These are phyloP conservation scores for Pistacia integerrima DNA, from an alignment of 345 rosid species.

Conservation along the genomic window DNA sequence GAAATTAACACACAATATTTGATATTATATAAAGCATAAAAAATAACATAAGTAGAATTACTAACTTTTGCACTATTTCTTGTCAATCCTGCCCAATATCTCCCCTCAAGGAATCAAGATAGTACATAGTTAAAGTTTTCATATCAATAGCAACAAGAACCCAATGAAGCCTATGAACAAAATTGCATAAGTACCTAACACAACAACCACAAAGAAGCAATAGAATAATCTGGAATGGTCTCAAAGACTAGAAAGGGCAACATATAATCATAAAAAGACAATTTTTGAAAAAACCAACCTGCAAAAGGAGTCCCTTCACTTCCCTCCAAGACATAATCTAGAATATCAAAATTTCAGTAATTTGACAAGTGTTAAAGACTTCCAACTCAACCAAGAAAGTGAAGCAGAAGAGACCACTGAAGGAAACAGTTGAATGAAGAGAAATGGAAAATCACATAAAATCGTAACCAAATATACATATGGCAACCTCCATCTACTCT, in stretches of 20 bases:
- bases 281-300: conserved; percentile 44
- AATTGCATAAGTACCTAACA: no score
- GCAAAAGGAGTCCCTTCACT: conserved; percentile 97
- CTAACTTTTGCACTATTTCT: no score
- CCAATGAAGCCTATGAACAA: no score
- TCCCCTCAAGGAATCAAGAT: no score
- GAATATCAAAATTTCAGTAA: conserved; percentile 26
- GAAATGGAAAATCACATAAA: conserved; percentile 2
- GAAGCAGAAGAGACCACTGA: background rate
- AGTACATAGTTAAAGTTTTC: no score
- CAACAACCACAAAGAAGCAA: no score
- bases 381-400: conserved; percentile 8
- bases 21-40: no score
- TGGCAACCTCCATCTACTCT: background rate
- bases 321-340: conserved; percentile 96
- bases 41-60: no score
- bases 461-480: background rate
- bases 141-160: no score
- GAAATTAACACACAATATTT: no score
- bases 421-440: background rate
- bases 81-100: no score
- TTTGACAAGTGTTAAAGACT: conserved; percentile 14
- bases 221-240: background rate
- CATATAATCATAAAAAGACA: conserved; percentile 10
- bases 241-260: conserved; percentile 10